phyloP scores from a whole-genome alignment of 768 basidiomycete genomes.

The Mycena metata region DNA sequence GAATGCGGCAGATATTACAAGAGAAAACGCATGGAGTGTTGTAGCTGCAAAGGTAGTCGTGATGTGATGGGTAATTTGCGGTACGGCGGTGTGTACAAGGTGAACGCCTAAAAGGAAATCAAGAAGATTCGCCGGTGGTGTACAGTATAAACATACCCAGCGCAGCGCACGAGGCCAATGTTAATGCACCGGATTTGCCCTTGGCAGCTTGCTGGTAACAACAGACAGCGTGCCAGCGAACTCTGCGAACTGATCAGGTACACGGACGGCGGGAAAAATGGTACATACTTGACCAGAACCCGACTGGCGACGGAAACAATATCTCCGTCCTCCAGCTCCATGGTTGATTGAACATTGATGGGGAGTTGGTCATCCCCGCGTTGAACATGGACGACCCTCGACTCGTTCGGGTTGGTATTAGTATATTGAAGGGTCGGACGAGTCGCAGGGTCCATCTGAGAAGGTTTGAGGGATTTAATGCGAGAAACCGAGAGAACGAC shows the following conservation, averaged over 20 bases:
- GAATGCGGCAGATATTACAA: conserved; percentile 69
- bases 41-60: conserved; percentile 64
- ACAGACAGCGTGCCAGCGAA: conserved; percentile 65
- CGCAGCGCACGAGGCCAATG: conserved; percentile 57
- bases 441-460: conserved; percentile 63
- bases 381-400: conserved; percentile 50
- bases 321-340: conserved; percentile 70
- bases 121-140: conserved; percentile 3
- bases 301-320: conserved; percentile 59
- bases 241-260: conserved; percentile 47
- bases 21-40: conserved; percentile 65
- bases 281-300: conserved; percentile 61
- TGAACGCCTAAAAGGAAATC: conserved; percentile 64
- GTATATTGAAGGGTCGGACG: conserved; percentile 64
- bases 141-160: conserved; percentile 59
- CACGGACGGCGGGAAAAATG: not conserved
- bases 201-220: conserved; percentile 59
- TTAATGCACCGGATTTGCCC: conserved; percentile 52
- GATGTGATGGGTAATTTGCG: conserved; percentile 76
- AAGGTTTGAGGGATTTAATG: not conserved
- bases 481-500: conserved; percentile 4
- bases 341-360: conserved; percentile 53
- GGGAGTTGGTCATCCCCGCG: conserved; percentile 52
- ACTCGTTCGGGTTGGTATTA: conserved; percentile 58
- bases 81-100: conserved; percentile 58